Conservation (phyloP, 345 rosid genomes). For the Luvunga scandens region DNA sequence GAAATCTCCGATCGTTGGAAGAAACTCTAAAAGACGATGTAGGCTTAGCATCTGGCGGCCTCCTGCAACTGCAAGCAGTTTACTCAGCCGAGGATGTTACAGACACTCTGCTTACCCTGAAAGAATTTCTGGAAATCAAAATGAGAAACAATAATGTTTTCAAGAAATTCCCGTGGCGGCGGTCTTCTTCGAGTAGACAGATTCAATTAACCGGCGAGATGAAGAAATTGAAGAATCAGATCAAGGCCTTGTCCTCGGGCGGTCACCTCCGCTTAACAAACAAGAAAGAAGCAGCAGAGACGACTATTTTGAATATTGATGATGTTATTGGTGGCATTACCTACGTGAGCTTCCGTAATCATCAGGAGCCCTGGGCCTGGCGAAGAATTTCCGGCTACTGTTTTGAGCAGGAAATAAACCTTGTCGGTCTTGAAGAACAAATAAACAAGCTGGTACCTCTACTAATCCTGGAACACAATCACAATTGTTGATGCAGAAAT, state of each 20-base stretch:
- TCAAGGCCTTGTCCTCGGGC: not conserved
- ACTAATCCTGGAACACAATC: not conserved
- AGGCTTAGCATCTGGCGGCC: not conserved
- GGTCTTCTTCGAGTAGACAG: not conserved
- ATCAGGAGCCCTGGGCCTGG: not conserved
- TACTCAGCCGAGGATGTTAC: not conserved
- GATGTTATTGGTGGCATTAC: not conserved
- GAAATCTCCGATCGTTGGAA: not conserved
- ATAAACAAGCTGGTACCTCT: not conserved
- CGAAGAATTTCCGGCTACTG: not conserved
- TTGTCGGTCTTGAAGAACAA: constrained; percentile 15
- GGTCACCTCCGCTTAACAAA: no score
- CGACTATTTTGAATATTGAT: not conserved
- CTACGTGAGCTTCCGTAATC: not conserved
- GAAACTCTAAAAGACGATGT: not conserved
- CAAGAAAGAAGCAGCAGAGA: no score
- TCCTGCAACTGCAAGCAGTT: not conserved
- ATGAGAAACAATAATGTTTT: no score
- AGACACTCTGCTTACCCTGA: not conserved
- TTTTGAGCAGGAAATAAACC: constrained; percentile 1
- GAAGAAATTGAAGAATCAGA: not conserved
- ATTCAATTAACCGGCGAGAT: not conserved
- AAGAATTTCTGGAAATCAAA: no score
- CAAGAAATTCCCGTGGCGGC: no score
- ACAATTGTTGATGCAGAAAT: no score